phyloP scores from a whole-genome alignment of 345 rosid species.

The Luvunga scandens region DNA sequence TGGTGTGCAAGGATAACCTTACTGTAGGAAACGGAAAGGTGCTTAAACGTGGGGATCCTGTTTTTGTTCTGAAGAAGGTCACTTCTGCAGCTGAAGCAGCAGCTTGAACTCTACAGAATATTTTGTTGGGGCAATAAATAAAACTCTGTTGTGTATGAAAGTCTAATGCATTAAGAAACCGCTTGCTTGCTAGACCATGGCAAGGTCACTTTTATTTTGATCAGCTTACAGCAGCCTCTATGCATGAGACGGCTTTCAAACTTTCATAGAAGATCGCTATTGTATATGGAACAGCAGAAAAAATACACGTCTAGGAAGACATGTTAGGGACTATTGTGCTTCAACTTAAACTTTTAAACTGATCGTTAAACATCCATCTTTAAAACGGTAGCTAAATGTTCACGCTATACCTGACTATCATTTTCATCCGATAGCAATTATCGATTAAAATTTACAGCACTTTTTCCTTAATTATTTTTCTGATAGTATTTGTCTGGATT shows the following conservation, averaged over 20 bases:
- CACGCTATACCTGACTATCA: not conserved
- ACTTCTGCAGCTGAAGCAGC: conserved; percentile 70
- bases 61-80: conserved; percentile 49
- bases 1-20: conserved; percentile 58
- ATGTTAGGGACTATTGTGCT: not conserved
- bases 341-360: not conserved
- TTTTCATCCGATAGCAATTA: not conserved
- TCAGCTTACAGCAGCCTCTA: not conserved
- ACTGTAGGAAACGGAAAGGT: conserved; percentile 35
- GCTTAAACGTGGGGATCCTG: conserved; percentile 67
- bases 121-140: not conserved
- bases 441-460: not conserved
- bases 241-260: no score
- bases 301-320: not conserved
- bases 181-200: not conserved
- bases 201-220: not conserved
- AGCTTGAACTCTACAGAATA: conserved; percentile 32
- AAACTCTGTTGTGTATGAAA: not conserved
- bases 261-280: not conserved
- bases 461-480: no score
- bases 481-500: no score
- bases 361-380: not conserved
- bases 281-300: no score
- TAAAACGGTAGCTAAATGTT: not conserved
- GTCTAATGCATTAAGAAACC: not conserved